These are phyloP conservation scores for Colletotrichum incanum DNA, from an alignment of 2,329 filamentous ascomycete species.

Conservation along the genomic window DNA sequence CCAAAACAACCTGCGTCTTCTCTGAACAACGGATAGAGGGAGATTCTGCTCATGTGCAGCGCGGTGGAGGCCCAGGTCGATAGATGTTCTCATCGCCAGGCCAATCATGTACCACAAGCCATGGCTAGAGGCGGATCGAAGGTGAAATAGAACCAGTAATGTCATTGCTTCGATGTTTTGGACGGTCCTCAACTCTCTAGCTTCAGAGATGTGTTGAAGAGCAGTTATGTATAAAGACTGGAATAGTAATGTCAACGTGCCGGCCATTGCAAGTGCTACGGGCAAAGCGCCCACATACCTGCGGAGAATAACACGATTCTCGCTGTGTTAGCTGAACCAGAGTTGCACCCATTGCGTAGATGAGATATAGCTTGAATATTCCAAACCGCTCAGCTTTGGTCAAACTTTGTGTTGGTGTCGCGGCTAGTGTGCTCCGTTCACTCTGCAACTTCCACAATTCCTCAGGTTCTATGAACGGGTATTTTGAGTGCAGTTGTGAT, in stretches of 20 bases:
- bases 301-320: conserved; percentile 53
- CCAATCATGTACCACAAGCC: conserved; percentile 70
- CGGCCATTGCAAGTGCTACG: conserved; percentile 2
- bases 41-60: conserved; percentile 58
- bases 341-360: conserved; percentile 67
- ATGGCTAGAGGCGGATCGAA: conserved; percentile 65
- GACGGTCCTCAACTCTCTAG: conserved; percentile 63
- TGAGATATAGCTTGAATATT: conserved; percentile 67
- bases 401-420: conserved; percentile 49
- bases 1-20: conserved; percentile 65
- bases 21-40: not conserved
- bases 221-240: conserved; percentile 66
- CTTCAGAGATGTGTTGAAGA: conserved; percentile 63
- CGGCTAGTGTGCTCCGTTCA: conserved; percentile 55
- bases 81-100: conserved; percentile 67
- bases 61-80: conserved; percentile 66
- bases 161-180: conserved; percentile 69
- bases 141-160: conserved; percentile 65
- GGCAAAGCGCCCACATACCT: conserved; percentile 50
- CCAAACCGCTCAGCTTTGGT: conserved; percentile 55
- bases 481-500: conserved; percentile 61
- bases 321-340: conserved; percentile 64
- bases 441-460: conserved; percentile 62
- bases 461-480: conserved; percentile 64
- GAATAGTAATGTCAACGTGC: not conserved